Percentiles rank a stretch among this genome's conserved stretches.
Conservation (phyloP, 192 early-diverging fungal species). For the Thamnidium elegans region DNA sequence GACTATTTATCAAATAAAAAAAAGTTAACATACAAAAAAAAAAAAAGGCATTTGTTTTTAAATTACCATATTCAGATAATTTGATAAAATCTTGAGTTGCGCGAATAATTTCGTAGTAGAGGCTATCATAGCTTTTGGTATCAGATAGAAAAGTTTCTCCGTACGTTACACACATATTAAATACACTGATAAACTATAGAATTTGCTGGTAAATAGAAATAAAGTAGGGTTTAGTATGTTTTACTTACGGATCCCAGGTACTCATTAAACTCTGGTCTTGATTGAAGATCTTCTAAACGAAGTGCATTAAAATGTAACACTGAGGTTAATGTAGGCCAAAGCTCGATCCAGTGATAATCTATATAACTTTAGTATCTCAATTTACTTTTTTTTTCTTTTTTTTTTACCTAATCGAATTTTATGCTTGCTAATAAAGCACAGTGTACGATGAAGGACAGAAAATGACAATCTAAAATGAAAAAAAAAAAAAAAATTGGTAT, state of each 20-base stretch:
- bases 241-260: constrained; percentile 39
- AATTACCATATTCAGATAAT: constrained; percentile 26
- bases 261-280: constrained; percentile 27
- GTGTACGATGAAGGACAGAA: constrained; percentile 30
- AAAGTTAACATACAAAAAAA: neutral
- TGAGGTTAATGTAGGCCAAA: constrained; percentile 50
- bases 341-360: constrained; percentile 56
- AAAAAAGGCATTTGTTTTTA: neutral
- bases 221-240: neutral
- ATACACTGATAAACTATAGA: constrained; percentile 8
- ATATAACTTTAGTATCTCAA: neutral
- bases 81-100: constrained; percentile 24
- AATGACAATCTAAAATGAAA: constrained; percentile 21
- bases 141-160: constrained; percentile 52
- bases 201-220: neutral
- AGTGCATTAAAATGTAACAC: constrained; percentile 44
- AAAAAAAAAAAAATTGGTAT: neutral
- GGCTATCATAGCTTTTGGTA: constrained; percentile 45
- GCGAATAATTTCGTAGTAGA: constrained; percentile 56
- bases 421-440: constrained; percentile 24
- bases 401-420: constrained; percentile 32
- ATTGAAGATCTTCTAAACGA: constrained; percentile 37
- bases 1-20: neutral
- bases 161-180: constrained; percentile 45
- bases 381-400: neutral